phyloP scores from a whole-genome alignment of 148 eudicot genomes.

The Nepenthes mirabilis region DNA sequence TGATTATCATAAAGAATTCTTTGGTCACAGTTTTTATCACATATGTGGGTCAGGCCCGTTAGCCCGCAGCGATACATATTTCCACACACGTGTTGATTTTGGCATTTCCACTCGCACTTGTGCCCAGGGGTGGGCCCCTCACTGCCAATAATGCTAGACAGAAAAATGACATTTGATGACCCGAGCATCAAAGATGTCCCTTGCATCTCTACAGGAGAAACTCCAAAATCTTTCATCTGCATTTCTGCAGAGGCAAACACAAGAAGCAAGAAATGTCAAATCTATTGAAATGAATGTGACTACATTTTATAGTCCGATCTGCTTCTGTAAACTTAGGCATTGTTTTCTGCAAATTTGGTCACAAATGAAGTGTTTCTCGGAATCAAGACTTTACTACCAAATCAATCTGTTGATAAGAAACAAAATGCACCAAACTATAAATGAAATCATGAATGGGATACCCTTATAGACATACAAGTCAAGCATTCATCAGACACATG shows the following conservation, averaged over 20 bases:
- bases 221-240: background rate
- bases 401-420: too few species aligned
- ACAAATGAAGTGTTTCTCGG: too few species aligned
- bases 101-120: constrained; percentile 95
- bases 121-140: constrained; percentile 70
- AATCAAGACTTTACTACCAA: too few species aligned
- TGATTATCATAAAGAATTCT: constrained; percentile 82
- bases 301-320: too few species aligned
- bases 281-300: background rate
- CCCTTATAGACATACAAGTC: too few species aligned
- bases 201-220: constrained; percentile 8
- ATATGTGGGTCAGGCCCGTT: constrained; percentile 84
- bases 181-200: constrained; percentile 14
- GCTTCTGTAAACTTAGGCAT: too few species aligned
- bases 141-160: constrained; percentile 79
- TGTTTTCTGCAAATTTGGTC: too few species aligned
- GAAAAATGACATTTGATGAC: constrained; percentile 71
- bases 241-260: constrained; percentile 8
- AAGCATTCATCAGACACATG: too few species aligned
- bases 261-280: background rate
- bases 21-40: constrained; percentile 86
- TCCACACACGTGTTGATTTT: constrained; percentile 75
- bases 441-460: too few species aligned
- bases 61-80: constrained; percentile 87
- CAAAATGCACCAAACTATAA: too few species aligned